Base-by-base conservation (phyloP, 768 basidiomycete genomes). In the Tricholoma sp. region DNA sequence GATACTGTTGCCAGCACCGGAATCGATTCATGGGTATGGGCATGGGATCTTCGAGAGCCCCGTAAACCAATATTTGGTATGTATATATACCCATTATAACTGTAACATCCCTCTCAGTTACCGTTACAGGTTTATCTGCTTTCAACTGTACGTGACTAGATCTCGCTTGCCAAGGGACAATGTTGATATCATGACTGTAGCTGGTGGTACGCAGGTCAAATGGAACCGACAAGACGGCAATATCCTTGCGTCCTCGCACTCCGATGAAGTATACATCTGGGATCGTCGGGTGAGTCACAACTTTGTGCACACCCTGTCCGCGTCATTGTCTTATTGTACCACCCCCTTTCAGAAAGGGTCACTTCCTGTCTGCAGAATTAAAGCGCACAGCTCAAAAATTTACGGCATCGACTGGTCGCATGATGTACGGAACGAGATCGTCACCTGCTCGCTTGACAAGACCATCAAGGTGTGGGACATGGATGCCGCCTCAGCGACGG, bases 351-450 rank as follows among this genome's bases (percentile, higher is more conserved):
- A 94, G 88, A 96, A 94, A 86, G 93, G 92, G 7, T 94, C 90
- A 5, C 78, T 94, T 7, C 91, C 92, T 1, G 73, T 91, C 5
- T 78, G 83, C 10, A 79, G 79, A 5, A 87, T 98, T 57, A 76
- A 78, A 27, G 95, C 92, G 0, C 95, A 98, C 65, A 76, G 75
- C n/a, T 84, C 91, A 32, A 94, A 94, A 71, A 97, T 98, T 46
- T 98, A 99, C 60, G 97, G 97, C 1, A 94, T 99, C 54, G 96
- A 98, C 71, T 99, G 96, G 95, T 87, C 92, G 6, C 86, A 92
- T 52, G 75, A 79, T 16, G 72, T 77, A 41, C 73, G 79, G n/a
- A 80, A 87, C 63, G 88, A 94, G 67, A 79, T 99, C 34, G 85
- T 96, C 8, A 98, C 96, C 1, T 99, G 97, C 67, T 95, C 94